Evolutionary conservation across 2,329 filamentous ascomycete genomes (phyloP).

Genomic region (Colletotrichum eremochloae): DNA sequence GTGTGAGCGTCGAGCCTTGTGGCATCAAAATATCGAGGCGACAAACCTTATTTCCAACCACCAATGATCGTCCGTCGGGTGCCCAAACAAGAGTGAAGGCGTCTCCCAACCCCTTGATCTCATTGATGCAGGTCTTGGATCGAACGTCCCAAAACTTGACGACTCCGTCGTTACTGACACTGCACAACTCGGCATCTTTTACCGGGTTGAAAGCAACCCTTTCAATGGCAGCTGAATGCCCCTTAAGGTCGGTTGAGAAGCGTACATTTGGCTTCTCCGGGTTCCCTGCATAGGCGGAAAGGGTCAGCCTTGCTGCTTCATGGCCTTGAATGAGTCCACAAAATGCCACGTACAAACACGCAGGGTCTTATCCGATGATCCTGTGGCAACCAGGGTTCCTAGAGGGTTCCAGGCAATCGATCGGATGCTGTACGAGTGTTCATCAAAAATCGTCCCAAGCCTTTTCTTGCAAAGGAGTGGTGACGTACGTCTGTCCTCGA

Average conservation of each 20-base stretch:
- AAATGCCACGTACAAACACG: conserved; percentile 73
- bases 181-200: conserved; percentile 83
- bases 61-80: conserved; percentile 76
- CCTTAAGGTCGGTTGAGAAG: conserved; percentile 81
- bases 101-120: conserved; percentile 75
- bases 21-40: not conserved
- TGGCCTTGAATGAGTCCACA: not conserved
- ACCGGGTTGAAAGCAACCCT: conserved; percentile 83
- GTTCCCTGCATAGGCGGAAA: conserved; percentile 67
- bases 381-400: conserved; percentile 87
- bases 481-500: conserved; percentile 69
- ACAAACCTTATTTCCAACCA: conserved; percentile 80
- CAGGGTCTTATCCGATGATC: conserved; percentile 76
- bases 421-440: conserved; percentile 68
- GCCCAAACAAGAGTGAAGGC: conserved; percentile 81
- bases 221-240: conserved; percentile 75
- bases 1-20: not conserved
- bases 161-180: conserved; percentile 79
- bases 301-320: conserved; percentile 1
- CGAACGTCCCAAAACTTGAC: conserved; percentile 86
- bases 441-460: conserved; percentile 47
- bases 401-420: conserved; percentile 91
- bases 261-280: conserved; percentile 80
- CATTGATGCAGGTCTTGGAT: conserved; percentile 77
- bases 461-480: conserved; percentile 40